Evolutionary conservation across 2,329 filamentous ascomycete species (phyloP).

Genomic region (Epichloe hybrida): DNA sequence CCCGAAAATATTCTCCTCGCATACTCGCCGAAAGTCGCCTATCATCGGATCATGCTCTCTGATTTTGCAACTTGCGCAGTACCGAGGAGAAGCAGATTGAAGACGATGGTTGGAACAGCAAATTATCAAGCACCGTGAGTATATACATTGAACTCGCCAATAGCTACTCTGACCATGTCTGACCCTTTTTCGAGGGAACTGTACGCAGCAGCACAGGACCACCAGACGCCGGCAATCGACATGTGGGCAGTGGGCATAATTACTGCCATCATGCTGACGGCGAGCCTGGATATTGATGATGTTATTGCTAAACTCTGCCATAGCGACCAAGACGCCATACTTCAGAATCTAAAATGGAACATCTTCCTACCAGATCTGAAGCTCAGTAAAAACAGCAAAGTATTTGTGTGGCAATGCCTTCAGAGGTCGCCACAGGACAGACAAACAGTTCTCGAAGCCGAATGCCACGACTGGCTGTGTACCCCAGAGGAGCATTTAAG

Average conservation of each 20-base stretch:
- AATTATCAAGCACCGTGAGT: conserved; percentile 38
- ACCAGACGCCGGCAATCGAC: conserved; percentile 28
- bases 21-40: conserved; percentile 27
- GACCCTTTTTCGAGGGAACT: conserved; percentile 25
- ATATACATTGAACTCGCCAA: not conserved
- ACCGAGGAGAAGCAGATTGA: conserved; percentile 27
- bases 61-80: conserved; percentile 39
- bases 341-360: conserved; percentile 7
- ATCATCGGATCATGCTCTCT: conserved; percentile 34
- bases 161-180: not conserved
- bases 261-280: conserved; percentile 22
- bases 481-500: conserved; percentile 16
- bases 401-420: conserved; percentile 20
- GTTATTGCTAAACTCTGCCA: conserved; percentile 14
- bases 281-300: conserved; percentile 7
- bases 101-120: conserved; percentile 30
- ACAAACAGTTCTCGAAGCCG: conserved; percentile 16
- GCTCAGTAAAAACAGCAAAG: conserved; percentile 14
- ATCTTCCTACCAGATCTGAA: conserved; percentile 7
- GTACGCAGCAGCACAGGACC: conserved; percentile 4
- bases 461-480: conserved; percentile 21
- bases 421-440: conserved; percentile 14
- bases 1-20: conserved; percentile 39
- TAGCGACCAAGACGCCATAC: conserved; percentile 15
- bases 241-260: conserved; percentile 41